Evolutionary conservation across 2,329 filamentous ascomycete species (phyloP), one percentile per base, ranked within the genome.

Genomic region (Penicillium crustosum): DNA sequence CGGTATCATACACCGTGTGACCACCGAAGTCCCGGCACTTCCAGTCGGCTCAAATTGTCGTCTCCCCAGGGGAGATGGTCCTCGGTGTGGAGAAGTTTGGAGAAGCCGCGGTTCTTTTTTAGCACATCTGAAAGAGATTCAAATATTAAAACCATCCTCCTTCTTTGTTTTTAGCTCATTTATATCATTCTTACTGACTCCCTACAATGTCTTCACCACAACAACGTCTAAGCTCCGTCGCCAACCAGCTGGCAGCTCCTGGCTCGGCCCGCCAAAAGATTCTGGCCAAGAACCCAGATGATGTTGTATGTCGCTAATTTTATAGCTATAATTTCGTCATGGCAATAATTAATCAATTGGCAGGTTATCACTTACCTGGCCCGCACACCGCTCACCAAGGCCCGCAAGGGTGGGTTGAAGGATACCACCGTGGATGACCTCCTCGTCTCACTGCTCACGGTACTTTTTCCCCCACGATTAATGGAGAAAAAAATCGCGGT

Each of bases 351-450:
- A 57, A 57, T 17, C n/a, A 61, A n/a, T 43, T 6, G 19, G 27
- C 50, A 76, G 74, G 74, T 76, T n/a, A 75, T 76, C 59, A 76
- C 74, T 15, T 69, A 75, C 42, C 69, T 74, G n/a, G 66, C 71
- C 23, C 68, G 74, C 5, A 76, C 74, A 13, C 71, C 74, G 6
- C 73, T 76, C 54, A 76, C 74, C 27, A 76, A 76, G 58, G 74
- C 74, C 38, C 68, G 69, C 50, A 75, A 75, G 60, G 73, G 74
- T 61, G 74, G 73, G n/a, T 61, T 76, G 55, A 76, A 75, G 57
- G 74, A 76, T 57, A 75, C 75, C 13, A 51, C 55, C 6, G 45
- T 76, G 13, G 74, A 76, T 58, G 66, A 73, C 36, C 68, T 76
- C 21, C 60, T 76, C 8, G 63, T 76, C 38, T 74, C 74, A 6